Evolutionary conservation across 1,284 basidiomycete genomes (phyloP).

Genomic region (Xanthoconium separans): DNA sequence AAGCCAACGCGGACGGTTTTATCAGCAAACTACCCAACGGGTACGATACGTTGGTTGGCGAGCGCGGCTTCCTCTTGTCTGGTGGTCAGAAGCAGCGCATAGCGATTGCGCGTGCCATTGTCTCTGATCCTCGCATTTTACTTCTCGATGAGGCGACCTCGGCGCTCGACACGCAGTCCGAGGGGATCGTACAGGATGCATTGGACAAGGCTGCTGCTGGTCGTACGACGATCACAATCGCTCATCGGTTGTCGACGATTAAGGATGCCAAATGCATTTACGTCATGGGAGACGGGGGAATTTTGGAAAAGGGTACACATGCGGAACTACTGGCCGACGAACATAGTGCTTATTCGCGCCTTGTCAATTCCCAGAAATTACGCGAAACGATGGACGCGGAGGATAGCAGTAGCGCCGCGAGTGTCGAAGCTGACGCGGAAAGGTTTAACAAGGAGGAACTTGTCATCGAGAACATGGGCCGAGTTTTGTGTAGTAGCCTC

Average conservation of each 20-base stretch:
- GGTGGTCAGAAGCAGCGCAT: constrained; percentile 95
- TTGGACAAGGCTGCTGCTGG: constrained; percentile 87
- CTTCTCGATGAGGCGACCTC: constrained; percentile 87
- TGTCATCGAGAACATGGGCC: constrained; percentile 65
- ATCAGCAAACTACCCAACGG: constrained; percentile 81
- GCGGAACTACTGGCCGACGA: constrained; percentile 65
- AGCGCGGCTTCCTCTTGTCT: constrained; percentile 87
- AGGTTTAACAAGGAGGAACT: constrained; percentile 57
- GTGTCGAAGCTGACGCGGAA: constrained; percentile 48
- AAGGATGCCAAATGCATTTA: constrained; percentile 83
- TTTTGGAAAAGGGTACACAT: constrained; percentile 87
- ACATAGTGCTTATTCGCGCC: constrained; percentile 69
- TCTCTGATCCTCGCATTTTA: constrained; percentile 83
- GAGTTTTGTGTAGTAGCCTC: constrained; percentile 68
- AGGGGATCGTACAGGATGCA: constrained; percentile 93
- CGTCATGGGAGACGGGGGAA: constrained; percentile 81
- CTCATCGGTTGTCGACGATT: constrained; percentile 78
- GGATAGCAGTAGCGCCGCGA: constrained; percentile 27
- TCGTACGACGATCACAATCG: constrained; percentile 80
- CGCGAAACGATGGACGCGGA: constrained; percentile 43
- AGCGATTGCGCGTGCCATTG: constrained; percentile 90
- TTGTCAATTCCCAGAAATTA: constrained; percentile 80
- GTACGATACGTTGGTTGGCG: constrained; percentile 91
- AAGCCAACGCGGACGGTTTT: constrained; percentile 93
- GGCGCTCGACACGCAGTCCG: constrained; percentile 87